These are phyloP conservation scores for Salmacisia buchloeana DNA, from an alignment of 1,284 basidiomycete genomes.

Conservation along the genomic window DNA sequence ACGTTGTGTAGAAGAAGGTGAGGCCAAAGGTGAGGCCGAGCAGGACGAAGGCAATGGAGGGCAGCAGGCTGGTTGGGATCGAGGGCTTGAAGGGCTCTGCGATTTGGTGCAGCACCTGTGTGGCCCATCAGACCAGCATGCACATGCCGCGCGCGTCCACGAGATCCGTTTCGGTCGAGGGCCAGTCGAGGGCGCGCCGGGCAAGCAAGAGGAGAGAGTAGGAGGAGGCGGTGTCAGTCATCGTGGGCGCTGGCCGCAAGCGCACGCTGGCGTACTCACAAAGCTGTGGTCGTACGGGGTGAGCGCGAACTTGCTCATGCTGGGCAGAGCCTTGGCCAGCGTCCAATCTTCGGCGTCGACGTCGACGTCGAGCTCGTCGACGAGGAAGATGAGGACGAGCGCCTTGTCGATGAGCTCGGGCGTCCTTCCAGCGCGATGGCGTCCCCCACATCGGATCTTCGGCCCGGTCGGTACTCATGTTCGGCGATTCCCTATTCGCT, in stretches of 20 bases:
- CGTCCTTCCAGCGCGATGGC: too few species aligned
- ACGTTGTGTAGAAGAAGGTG: constrained; percentile 45
- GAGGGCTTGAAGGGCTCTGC: constrained; percentile 21
- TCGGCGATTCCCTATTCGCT: too few species aligned
- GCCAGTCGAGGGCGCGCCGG: too few species aligned
- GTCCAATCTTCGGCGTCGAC: not conserved
- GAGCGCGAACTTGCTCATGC: constrained; percentile 3
- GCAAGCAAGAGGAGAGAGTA: not conserved
- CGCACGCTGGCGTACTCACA: not conserved
- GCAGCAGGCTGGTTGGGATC: constrained; percentile 26
- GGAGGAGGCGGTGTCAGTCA: not conserved
- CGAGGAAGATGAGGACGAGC: not conserved
- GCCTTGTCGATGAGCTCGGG: too few species aligned
- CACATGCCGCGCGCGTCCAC: too few species aligned
- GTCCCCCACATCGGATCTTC: too few species aligned
- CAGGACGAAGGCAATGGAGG: constrained; percentile 29
- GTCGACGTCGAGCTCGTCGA: not conserved
- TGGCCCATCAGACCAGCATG: too few species aligned
- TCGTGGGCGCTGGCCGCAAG: not conserved
- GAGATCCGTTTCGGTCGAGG: too few species aligned
- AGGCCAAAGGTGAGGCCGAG: constrained; percentile 32
- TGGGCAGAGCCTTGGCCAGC: not conserved
- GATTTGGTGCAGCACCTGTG: constrained; percentile 22
- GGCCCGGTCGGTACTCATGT: too few species aligned
- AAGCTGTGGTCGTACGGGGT: constrained; percentile 8